Base-by-base conservation (phyloP, 2,329 filamentous ascomycete species). In the Neofusicoccum cordaticola region DNA sequence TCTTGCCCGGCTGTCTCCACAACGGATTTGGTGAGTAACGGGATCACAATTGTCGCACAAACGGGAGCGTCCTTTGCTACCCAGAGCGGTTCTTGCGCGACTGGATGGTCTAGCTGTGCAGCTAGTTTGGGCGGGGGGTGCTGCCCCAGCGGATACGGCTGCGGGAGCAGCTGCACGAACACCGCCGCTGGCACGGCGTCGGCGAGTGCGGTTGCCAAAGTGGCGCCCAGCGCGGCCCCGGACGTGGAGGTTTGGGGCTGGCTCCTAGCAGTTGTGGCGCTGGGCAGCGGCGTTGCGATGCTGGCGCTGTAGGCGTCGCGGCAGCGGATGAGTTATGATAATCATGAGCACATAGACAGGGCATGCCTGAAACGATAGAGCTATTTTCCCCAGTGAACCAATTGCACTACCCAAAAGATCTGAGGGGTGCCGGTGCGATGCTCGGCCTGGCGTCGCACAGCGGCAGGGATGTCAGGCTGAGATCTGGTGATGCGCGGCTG, bases 71-170 rank as follows among this genome's bases (percentile, higher is more conserved):
- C 75, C 1, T 80, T 71, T 34, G 75, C 74, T 9, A 68, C 71
- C 5, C 82, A 81, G 8, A 78, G 78, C 2, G 75, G 76, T 9
- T 68, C 67, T 0, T 98, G 94, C 73, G 92, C 93, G 0, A 81
- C 75, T 53, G 93, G 92, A 4, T 98, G 94, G 94, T 90, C 86
- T 68, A 84, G 78, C 68, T 97, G 84, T 85, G 87, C 82, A 70
- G 85, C 75, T 64, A 81, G 85, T n/a, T 80, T 84, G 0, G 86
- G 89, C 0, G 88, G 92, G 0, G 93, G 92, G 6, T 98, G 94
- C 75, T 98, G 94, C 81, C 93, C 93, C 0, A 83, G 78, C 47
- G 91, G 91, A 1, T 96, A 89, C 75, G 77, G 77, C 3, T 96
- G 92, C 77, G 92, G 90, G 0, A 67, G 63, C 65, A 74, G 74